Evolutionary conservation across 2,329 filamentous ascomycete genomes (phyloP).

Genomic region (Colletotrichum somersetense): DNA sequence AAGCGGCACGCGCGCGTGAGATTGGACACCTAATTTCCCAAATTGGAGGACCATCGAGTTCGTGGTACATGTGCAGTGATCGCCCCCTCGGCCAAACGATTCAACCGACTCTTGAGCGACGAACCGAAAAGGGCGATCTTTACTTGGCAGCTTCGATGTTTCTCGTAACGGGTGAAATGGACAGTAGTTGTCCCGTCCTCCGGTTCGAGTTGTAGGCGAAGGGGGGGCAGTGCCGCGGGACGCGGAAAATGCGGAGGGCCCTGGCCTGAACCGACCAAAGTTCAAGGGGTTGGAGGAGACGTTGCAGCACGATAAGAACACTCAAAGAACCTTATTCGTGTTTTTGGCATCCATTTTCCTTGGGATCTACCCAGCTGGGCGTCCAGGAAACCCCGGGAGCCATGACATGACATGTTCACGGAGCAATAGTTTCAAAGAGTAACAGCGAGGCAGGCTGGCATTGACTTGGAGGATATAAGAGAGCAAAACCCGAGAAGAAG

Average conservation of each 20-base stretch:
- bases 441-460: no score
- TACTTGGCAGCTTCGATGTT: neutral
- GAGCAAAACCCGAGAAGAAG: no score
- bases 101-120: constrained; percentile 2
- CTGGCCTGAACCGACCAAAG: neutral
- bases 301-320: neutral
- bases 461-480: no score
- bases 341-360: neutral
- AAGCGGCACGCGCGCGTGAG: neutral
- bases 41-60: neutral
- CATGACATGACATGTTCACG: neutral
- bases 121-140: neutral
- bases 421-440: no score
- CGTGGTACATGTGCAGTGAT: neutral
- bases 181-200: constrained; percentile 27
- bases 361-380: constrained; percentile 14
- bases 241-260: neutral
- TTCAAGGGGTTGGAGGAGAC: no score
- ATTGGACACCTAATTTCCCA: neutral
- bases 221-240: constrained; percentile 7
- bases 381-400: neutral
- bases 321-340: constrained; percentile 20
- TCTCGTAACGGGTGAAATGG: neutral
- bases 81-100: constrained; percentile 23
- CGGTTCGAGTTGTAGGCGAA: constrained; percentile 31